Base-by-base conservation (phyloP, 768 basidiomycete species). In the Xanthoconium purpureum region DNA sequence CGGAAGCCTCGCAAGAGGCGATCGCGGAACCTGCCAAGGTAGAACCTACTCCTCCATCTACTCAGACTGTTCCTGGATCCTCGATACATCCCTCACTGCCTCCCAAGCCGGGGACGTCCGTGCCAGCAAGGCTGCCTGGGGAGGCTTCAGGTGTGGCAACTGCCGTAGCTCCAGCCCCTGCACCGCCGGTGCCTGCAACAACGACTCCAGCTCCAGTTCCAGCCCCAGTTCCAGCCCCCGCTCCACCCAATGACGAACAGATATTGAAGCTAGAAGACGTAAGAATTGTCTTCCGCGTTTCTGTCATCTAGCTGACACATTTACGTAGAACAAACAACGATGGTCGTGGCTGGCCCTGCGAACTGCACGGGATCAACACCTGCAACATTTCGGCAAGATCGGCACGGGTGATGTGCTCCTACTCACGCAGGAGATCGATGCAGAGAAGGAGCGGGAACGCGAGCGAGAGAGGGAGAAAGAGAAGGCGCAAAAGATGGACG, bases 281-380 rank as follows among this genome's bases (percentile, higher is more conserved):
- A 66, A 58, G 55, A 17, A 33, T 20, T 3, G 3, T 30, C 2
- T 35, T 33, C 8, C 14, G 18, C 3, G 1, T 24, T 63, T 42
- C 54, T n/a, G 48, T 54, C 40, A 50, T 47, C 32, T 50, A 43
- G 35, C 54, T 67, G 60, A 55, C 50, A 45, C n/a, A 20, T 48
- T 35, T 61, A 44, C 56, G 18, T 65, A 92, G 91, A 85, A 84
- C 71, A 89, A 91, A 63, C 81, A 85, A 58, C 82, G 88, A 4
- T 83, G 84, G 78, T 76, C 89, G 6, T 94, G 92, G 91, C 78
- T 92, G 17, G 88, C 87, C 9, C 78, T 94, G 56, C 87, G 91
- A 18, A 80, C 83, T 40, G 84, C 88, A 52, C 86, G 91, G 37
- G 85, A 89, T 61, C 79, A 80, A 56, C 75, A 92, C 69, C 68